These are phyloP conservation scores for Talaromyces ruber DNA, from an alignment of 495 filamentous ascomycete species.

Conservation along the genomic window DNA sequence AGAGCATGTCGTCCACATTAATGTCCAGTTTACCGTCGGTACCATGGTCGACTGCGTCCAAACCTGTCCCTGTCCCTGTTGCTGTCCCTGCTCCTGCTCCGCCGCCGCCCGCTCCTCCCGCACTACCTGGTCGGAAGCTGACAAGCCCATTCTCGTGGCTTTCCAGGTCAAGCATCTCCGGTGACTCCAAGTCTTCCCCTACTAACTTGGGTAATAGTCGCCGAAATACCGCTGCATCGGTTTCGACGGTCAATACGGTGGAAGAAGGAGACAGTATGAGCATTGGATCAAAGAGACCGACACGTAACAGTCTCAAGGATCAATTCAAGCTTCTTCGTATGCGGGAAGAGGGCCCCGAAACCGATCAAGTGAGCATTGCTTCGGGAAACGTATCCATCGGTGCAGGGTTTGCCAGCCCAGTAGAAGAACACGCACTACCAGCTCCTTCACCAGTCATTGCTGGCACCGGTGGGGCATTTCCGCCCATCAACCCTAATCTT, in stretches of 20 bases:
- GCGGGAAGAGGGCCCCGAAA: slow-evolving; percentile 59
- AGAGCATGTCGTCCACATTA: slow-evolving; percentile 36
- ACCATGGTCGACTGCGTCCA: slow-evolving; percentile 39
- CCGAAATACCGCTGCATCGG: slow-evolving; percentile 66
- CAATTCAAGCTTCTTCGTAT: slow-evolving; percentile 78
- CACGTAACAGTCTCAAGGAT: slow-evolving; percentile 67
- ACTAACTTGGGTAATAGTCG: slow-evolving; percentile 36
- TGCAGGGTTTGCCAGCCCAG: slow-evolving; percentile 45
- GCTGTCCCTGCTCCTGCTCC: slow-evolving; percentile 31
- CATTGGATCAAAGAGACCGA: slow-evolving; percentile 31
- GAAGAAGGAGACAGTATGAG: slow-evolving; percentile 44
- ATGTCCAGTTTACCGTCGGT: slow-evolving; percentile 44
- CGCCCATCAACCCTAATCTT: slow-evolving; percentile 51
- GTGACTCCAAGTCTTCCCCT: slow-evolving; percentile 49
- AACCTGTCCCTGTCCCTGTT: slow-evolving; percentile 25
- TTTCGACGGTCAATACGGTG: slow-evolving; percentile 63
- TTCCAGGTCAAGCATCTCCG: slow-evolving; percentile 57
- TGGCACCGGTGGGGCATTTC: slow-evolving; percentile 41
- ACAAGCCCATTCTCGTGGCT: slow-evolving; percentile 81
- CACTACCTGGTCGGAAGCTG: slow-evolving; percentile 51
- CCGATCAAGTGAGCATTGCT: slow-evolving; percentile 24
- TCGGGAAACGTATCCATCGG: slow-evolving; percentile 38
- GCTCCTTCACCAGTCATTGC: slow-evolving; percentile 24
- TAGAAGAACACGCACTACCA: slow-evolving; percentile 38
- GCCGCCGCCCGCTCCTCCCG: slow-evolving; percentile 31